Conservation (phyloP, 371 early-diverging fungal genomes). For the Nematocida sp. region DNA sequence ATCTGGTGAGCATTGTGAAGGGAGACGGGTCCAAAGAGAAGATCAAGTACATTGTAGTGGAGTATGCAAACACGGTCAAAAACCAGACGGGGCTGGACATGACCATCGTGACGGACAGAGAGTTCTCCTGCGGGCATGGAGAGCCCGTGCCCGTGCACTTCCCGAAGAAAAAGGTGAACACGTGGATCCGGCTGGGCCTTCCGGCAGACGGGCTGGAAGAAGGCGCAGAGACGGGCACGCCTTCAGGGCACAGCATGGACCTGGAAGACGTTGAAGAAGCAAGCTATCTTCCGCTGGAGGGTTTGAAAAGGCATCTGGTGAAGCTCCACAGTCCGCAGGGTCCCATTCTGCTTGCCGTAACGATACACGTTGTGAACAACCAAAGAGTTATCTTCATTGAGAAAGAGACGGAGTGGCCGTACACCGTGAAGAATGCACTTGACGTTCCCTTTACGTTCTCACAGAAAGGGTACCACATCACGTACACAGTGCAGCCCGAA, state of each 20-base stretch:
- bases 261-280: conserved; percentile 16
- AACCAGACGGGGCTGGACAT: conserved; percentile 39
- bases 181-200: conserved; percentile 27
- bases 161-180: conserved; percentile 29
- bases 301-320: conserved; percentile 43
- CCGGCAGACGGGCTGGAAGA: neutral
- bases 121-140: conserved; percentile 19
- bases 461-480: conserved; percentile 30
- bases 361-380: conserved; percentile 17
- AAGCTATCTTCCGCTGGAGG: conserved; percentile 51
- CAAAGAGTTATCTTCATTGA: conserved; percentile 28
- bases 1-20: conserved; percentile 27
- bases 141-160: conserved; percentile 34
- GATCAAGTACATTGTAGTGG: conserved; percentile 37
- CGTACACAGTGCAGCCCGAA: conserved; percentile 20
- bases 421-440: conserved; percentile 17
- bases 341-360: conserved; percentile 34
- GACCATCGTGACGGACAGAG: conserved; percentile 38
- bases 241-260: neutral
- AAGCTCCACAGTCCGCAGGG: conserved; percentile 9
- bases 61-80: conserved; percentile 31
- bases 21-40: conserved; percentile 44
- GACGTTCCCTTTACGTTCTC: neutral
- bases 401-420: conserved; percentile 39
- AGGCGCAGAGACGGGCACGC: neutral